phyloP scores from a whole-genome alignment of 495 filamentous ascomycete species.

The Penicillium alfredii region DNA sequence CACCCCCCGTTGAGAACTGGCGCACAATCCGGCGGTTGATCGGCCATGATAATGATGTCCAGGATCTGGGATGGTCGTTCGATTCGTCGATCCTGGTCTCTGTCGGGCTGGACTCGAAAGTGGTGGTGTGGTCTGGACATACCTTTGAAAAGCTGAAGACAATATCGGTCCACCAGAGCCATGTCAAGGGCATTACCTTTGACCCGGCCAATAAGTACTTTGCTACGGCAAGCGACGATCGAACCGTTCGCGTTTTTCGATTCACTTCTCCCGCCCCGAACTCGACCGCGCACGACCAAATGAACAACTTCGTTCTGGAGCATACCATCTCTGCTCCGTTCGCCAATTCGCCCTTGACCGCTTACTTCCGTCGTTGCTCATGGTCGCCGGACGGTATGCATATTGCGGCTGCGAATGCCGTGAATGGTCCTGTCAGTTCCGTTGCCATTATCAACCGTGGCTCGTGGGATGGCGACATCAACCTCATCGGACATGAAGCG shows the following conservation, averaged over 20 bases:
- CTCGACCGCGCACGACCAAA: conserved; percentile 85
- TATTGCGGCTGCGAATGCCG: conserved; percentile 93
- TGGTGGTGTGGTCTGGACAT: conserved; percentile 95
- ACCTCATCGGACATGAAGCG: conserved; percentile 93
- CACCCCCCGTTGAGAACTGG: conserved; percentile 94
- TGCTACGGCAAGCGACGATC: conserved; percentile 93
- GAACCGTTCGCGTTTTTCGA: conserved; percentile 92
- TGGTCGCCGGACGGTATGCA: conserved; percentile 98
- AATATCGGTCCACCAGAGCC: conserved; percentile 83
- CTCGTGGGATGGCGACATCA: conserved; percentile 93
- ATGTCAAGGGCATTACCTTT: conserved; percentile 97
- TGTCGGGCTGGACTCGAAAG: conserved; percentile 93
- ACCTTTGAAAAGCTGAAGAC: conserved; percentile 98
- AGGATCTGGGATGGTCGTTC: conserved; percentile 94
- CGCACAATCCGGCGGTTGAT: conserved; percentile 86
- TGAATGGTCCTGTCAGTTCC: conserved; percentile 94
- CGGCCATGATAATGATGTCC: conserved; percentile 97
- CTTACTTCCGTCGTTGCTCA: conserved; percentile 92
- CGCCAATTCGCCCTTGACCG: conserved; percentile 80
- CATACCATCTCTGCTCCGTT: conserved; percentile 81
- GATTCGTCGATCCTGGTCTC: conserved; percentile 95
- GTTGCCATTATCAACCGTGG: conserved; percentile 92
- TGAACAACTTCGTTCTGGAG: conserved; percentile 91
- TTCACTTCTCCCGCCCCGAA: conserved; percentile 90
- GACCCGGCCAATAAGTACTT: conserved; percentile 99